A percentile compares a stretch with the other conserved stretches of the same genome.
These are phyloP conservation scores for Scheffersomyces stipitis DNA, from an alignment of 805 yeast species.

Conservation along the genomic window DNA sequence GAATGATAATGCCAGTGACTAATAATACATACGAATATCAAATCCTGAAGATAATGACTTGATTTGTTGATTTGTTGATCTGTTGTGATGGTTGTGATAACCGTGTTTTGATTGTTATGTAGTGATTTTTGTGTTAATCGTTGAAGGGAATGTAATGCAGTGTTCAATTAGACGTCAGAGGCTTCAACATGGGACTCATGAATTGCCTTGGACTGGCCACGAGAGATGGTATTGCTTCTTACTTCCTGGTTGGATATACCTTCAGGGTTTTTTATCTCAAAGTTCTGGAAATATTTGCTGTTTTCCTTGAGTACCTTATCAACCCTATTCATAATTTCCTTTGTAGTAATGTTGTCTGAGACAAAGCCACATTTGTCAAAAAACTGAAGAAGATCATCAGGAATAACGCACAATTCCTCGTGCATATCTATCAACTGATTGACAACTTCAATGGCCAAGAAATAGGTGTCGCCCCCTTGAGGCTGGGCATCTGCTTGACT, in stretches of 20 bases:
- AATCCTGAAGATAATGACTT: too few relatives aligned
- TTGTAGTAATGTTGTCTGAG: conserved; percentile 23
- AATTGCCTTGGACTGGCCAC: conserved; percentile 28
- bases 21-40: conserved; percentile 4
- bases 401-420: conserved; percentile 76
- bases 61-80: too few relatives aligned
- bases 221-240: conserved; percentile 27
- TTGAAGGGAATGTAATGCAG: too few relatives aligned
- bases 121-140: too few relatives aligned
- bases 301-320: conserved; percentile 32
- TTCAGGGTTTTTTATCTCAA: conserved; percentile 8
- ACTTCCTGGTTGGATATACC: conserved; percentile 24
- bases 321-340: conserved; percentile 35
- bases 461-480: conserved; percentile 65
- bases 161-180: conserved; percentile 13
- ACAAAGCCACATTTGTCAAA: conserved; percentile 46
- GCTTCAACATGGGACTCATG: conserved; percentile 33
- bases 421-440: conserved; percentile 79
- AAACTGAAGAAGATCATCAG: conserved; percentile 57
- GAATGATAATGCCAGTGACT: conserved; percentile 1
- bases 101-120: too few relatives aligned
- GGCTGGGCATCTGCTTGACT: conserved; percentile 21
- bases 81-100: too few relatives aligned
- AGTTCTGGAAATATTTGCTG: conserved; percentile 27
- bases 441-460: conserved; percentile 88